Base-by-base conservation (phyloP, 441 rosid species). In the Euphorbia schlechtendalii region DNA sequence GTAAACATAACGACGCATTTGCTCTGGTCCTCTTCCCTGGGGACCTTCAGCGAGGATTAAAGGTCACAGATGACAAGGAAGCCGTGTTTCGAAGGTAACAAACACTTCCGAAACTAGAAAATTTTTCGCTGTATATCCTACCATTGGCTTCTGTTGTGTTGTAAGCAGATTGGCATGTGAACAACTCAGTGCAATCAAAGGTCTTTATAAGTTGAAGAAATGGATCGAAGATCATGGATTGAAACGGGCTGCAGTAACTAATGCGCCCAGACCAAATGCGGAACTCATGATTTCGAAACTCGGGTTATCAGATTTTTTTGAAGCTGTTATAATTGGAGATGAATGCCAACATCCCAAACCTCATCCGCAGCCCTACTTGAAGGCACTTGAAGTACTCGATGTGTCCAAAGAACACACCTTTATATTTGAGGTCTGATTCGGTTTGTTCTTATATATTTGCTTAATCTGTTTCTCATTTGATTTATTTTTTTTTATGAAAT, bases 171-270 rank as follows among this genome's bases (percentile, higher is more conserved):
- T 90, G 83, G 94, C 86, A 34, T 57, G 78, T 0, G 92, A 87
- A 38, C 74, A 91, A 73, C 49, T 94, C 51, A 61, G 65, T 34
- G 78, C 96, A 0, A 58, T 90, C 17, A 71, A 81, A 8, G 99
- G 97, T n/a, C 73, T 94, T 8, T 79, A 81, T 56, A 77, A 82
- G 69, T 69, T 94, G 72, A 87, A 77, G 72, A 86, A 94, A 77
- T 94, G 96, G 97, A 64, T 90, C 17, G 96, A 93, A 72, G 96
- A 87, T 2, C 88, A 60, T 30, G 93, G 96, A 30, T 60, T 88
- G 80, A 94, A 86, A 72, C 81, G 88, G 9, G 97, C 99, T 56
- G 99, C 96, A 24, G 99, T 93, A 14, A 93, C 99, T 18, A 93
- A 93, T 76, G 96, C 99, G 59, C 96, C 99, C 0, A 82, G 78